phyloP scores from a whole-genome alignment of 345 rosid genomes.

The Tarenaya hassleriana region DNA sequence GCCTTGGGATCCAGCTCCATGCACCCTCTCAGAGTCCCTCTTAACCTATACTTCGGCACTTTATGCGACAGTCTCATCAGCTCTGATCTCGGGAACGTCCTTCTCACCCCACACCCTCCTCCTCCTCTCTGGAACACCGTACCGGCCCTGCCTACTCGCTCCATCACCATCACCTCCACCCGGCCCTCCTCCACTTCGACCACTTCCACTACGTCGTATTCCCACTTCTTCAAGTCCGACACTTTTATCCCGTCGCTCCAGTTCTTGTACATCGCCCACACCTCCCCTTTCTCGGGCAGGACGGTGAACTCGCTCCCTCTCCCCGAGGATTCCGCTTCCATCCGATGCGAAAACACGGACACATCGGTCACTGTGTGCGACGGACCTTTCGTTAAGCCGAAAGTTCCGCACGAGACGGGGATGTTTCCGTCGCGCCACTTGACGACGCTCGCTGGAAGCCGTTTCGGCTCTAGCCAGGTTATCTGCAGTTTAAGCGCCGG shows the following conservation, averaged over 20 bases:
- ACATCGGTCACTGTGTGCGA: conserved; percentile 27
- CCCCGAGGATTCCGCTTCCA: conserved; percentile 31
- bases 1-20: conserved; percentile 79
- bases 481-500: conserved; percentile 43
- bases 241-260: conserved; percentile 45
- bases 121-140: conserved; percentile 50
- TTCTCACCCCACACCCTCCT: conserved; percentile 22
- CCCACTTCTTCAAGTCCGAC: conserved; percentile 45
- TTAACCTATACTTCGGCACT: conserved; percentile 57
- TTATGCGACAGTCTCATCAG: conserved; percentile 69
- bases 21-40: conserved; percentile 37
- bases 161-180: conserved; percentile 45
- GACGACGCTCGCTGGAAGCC: conserved; percentile 40
- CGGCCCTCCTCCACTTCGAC: conserved; percentile 28
- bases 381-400: conserved; percentile 33
- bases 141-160: conserved; percentile 38
- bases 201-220: conserved; percentile 62
- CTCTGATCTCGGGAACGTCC: conserved; percentile 43
- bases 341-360: conserved; percentile 57
- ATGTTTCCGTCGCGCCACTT: conserved; percentile 44
- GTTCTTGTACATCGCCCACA: conserved; percentile 80
- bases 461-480: conserved; percentile 56
- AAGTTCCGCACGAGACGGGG: conserved; percentile 70
- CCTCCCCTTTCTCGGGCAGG: conserved; percentile 64
- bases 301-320: conserved; percentile 32